Evolutionary conservation across 1,284 basidiomycete species (phyloP), one percentile per base, ranked within the genome.

Genomic region (Apiotrichum veenhuisii): DNA sequence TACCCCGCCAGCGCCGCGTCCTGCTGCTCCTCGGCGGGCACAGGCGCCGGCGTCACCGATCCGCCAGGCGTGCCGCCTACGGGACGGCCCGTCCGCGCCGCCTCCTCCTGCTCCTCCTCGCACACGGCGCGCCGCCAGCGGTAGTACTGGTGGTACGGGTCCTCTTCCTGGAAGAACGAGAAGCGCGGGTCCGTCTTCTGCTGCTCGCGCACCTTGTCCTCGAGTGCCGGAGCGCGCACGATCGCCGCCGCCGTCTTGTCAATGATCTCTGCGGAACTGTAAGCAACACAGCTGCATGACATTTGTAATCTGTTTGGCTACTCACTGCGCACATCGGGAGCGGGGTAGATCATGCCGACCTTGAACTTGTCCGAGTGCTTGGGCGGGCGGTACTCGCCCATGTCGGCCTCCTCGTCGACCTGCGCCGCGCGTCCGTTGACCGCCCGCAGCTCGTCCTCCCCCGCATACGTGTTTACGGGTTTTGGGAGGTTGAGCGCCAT

Each of bases 121-220:
- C 69, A 89, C 88, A 49, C 85, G 82, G 59, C 84, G 77, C 93
- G 85, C 72, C 88, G 86, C 80, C 93, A 86, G 71, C 88, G 85
- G 76, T 98, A 98, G 80, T 98, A 97, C 62, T 89, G 88, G 85
- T 97, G 89, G 80, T 95, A 98, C 66, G 94, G 91, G 81, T 98
- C 94, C 56, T 86, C 85, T 50, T 76, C 72, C 79, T 93, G 92
- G 75, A 98, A 83, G 81, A 98, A 98, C 55, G 92, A 89, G 82
- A 97, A 97, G 78, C 95, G 92, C 63, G 92, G 90, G 80, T 97
- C 93, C 63, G 86, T 84, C 79, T 91, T 90, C 77, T 94, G 92
- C 70, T 88, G 87, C 78, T 95, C 91, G 67, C 91, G 85, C 74
- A 98, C 92, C 81, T 94, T 94, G 75, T 92, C 89, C 79, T 97